Evolutionary conservation across 2,329 filamentous ascomycete species (phyloP).

Genomic region (Cercospora sp.): DNA sequence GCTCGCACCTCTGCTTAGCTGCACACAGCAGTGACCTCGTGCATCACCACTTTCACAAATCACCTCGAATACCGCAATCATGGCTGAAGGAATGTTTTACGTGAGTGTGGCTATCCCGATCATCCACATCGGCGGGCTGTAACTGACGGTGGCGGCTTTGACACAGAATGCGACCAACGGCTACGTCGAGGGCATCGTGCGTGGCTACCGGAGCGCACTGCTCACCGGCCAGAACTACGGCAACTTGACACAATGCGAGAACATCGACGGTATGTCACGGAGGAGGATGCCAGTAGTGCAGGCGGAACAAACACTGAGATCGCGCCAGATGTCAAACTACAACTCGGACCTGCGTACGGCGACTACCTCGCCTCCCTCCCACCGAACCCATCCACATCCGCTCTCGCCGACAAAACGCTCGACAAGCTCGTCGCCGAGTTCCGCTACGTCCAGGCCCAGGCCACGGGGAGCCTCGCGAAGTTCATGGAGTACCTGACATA

Average conservation of each 20-base stretch:
- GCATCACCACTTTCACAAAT: not conserved
- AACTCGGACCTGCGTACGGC: conserved; percentile 93
- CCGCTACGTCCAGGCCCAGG: conserved; percentile 91
- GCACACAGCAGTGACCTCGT: not conserved
- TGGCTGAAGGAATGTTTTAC: conserved; percentile 49
- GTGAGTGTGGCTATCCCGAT: conserved; percentile 38
- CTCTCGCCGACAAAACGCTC: conserved; percentile 90
- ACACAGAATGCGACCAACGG: conserved; percentile 58
- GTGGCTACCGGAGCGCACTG: conserved; percentile 92
- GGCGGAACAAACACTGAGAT: conserved; percentile 18
- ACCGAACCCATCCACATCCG: conserved; percentile 94
- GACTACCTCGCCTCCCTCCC: conserved; percentile 93
- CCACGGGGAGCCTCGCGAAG: conserved; percentile 83
- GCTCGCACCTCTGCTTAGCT: conserved; percentile 6
- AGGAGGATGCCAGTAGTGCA: not conserved
- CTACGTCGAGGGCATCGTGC: conserved; percentile 96
- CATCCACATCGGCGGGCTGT: conserved; percentile 20
- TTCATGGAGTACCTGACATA: conserved; percentile 99
- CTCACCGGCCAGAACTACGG: conserved; percentile 87
- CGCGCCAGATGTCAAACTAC: conserved; percentile 86
- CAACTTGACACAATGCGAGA: conserved; percentile 97
- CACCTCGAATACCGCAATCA: conserved; percentile 34
- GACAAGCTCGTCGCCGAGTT: conserved; percentile 98
- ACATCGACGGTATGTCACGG: conserved; percentile 75
- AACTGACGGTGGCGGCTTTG: conserved; percentile 39